phyloP scores from a whole-genome alignment of 352 stramenopile species.

The Phytophthora lateralis region DNA sequence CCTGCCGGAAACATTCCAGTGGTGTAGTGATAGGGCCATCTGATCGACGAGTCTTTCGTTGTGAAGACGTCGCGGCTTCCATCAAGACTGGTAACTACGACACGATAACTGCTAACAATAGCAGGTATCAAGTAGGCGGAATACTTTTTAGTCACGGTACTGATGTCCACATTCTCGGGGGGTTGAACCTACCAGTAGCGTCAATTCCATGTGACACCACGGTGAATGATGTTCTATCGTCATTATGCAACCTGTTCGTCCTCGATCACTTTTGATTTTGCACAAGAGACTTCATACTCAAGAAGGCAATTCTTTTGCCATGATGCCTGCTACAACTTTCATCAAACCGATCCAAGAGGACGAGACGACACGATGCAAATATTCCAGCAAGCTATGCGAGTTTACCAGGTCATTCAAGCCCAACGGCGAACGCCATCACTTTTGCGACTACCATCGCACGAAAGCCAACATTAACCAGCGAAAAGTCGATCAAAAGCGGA shows the following conservation, averaged over 20 bases:
- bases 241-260: background rate
- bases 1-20: conserved; percentile 52
- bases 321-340: background rate
- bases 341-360: background rate
- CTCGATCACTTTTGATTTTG: background rate
- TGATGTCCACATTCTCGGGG: background rate
- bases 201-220: background rate
- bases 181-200: background rate
- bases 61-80: conserved; percentile 3
- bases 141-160: too few relatives aligned
- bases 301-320: background rate
- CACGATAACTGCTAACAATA: too few relatives aligned
- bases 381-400: conserved; percentile 37
- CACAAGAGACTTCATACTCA: too few relatives aligned
- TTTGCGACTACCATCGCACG: conserved; percentile 33
- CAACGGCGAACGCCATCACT: conserved; percentile 45
- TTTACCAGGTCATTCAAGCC: conserved; percentile 43
- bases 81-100: background rate
- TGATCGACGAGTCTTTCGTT: conserved; percentile 27
- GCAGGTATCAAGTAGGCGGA: background rate
- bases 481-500: conserved; percentile 27
- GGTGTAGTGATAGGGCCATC: conserved; percentile 41
- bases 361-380: background rate
- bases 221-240: background rate
- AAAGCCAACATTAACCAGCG: conserved; percentile 37